phyloP scores from a whole-genome alignment of 371 early-diverging fungal genomes.

The Chytridiales sp. region DNA sequence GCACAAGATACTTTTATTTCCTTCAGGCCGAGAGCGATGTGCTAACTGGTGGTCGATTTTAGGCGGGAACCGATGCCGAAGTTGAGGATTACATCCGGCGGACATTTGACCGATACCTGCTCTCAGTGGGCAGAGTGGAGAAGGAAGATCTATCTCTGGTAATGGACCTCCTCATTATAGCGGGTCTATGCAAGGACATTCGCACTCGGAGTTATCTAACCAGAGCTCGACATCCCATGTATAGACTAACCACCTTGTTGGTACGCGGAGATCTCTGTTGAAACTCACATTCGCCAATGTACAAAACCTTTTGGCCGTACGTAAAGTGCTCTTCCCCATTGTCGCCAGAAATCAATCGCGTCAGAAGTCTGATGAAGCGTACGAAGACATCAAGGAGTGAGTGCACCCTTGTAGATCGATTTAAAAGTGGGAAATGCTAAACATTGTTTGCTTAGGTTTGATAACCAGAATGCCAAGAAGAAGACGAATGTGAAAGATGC shows the following conservation, averaged over 20 bases:
- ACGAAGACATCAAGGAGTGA: constrained; percentile 38
- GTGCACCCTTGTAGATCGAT: background rate
- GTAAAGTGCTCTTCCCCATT: constrained; percentile 69
- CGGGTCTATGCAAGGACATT: no score
- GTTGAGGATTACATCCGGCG: constrained; percentile 85
- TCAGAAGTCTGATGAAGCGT: constrained; percentile 45
- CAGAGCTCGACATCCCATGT: background rate
- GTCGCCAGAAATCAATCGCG: constrained; percentile 69
- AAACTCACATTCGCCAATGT: constrained; percentile 84
- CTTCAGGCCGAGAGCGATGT: constrained; percentile 2
- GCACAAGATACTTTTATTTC: constrained; percentile 20
- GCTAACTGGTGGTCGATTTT: background rate
- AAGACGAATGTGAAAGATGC: constrained; percentile 15
- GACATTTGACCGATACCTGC: constrained; percentile 66
- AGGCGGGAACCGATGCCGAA: constrained; percentile 71
- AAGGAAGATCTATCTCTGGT: constrained; percentile 89
- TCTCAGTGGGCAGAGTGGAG: constrained; percentile 61
- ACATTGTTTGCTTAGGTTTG: no score
- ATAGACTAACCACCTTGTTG: constrained; percentile 87
- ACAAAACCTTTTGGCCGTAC: constrained; percentile 72
- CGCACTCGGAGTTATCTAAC: background rate
- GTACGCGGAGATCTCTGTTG: constrained; percentile 67
- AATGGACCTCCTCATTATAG: constrained; percentile 12
- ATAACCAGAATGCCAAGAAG: background rate
- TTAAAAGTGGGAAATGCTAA: no score